Percentiles rank a stretch among this genome's conserved stretches.
phyloP scores from a whole-genome alignment of 805 yeast species.

The Diddensiella caesifluorescens region DNA sequence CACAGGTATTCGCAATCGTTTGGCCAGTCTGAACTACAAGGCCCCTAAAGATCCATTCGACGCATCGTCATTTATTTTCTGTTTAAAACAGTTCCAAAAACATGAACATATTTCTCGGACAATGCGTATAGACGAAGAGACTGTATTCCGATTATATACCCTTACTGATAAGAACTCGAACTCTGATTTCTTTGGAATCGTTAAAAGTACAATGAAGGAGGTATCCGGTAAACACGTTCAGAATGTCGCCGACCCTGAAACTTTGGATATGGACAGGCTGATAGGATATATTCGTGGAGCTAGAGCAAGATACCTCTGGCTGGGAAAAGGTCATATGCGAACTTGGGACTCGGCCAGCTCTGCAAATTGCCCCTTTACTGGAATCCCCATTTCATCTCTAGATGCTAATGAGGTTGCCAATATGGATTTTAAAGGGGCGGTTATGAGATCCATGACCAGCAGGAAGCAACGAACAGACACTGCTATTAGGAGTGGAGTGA shows the following conservation, averaged over 20 bases:
- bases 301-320: conserved; percentile 39
- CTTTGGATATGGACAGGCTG: conserved; percentile 33
- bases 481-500: conserved; percentile 15
- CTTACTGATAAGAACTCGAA: conserved; percentile 43
- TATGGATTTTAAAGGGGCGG: conserved; percentile 19
- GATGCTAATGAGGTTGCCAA: conserved; percentile 13
- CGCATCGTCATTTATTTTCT: conserved; percentile 57
- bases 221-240: conserved; percentile 38
- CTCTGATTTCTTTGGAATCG: conserved; percentile 40
- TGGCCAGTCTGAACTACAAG: conserved; percentile 52
- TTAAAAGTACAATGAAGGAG: conserved; percentile 71
- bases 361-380: conserved; percentile 17
- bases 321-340: conserved; percentile 43
- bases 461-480: conserved; percentile 20
- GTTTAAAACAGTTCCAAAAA: conserved; percentile 75
- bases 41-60: conserved; percentile 83
- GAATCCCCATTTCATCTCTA: conserved; percentile 21
- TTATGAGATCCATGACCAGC: conserved; percentile 19
- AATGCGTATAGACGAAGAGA: conserved; percentile 51
- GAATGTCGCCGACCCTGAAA: conserved; percentile 32
- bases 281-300: conserved; percentile 30
- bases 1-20: conserved; percentile 56
- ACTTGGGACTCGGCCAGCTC: conserved; percentile 22
- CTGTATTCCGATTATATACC: conserved; percentile 44
- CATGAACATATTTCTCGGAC: conserved; percentile 50